These are phyloP conservation scores for Cladophialophora chaetospira DNA, from an alignment of 2,329 filamentous ascomycete species.

Conservation along the genomic window DNA sequence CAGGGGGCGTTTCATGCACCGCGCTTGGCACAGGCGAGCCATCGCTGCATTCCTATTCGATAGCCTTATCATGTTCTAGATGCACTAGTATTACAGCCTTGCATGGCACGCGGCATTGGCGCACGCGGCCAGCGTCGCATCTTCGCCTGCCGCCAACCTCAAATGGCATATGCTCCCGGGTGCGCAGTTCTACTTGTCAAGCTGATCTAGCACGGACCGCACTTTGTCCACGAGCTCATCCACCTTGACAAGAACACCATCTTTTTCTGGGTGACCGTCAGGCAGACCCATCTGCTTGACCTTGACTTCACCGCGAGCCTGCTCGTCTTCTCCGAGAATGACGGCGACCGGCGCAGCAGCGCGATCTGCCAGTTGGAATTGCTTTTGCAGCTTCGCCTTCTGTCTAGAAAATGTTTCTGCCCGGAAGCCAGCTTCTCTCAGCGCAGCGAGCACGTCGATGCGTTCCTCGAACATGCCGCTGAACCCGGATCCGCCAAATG, in stretches of 20 bases:
- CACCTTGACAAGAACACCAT: slow-evolving; percentile 73
- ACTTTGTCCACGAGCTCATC: slow-evolving; percentile 25
- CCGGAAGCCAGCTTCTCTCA: slow-evolving; percentile 90
- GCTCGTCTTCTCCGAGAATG: slow-evolving; percentile 88
- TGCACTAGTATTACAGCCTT: slow-evolving; percentile 11
- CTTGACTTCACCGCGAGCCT: slow-evolving; percentile 78
- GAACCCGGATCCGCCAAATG: slow-evolving; percentile 84
- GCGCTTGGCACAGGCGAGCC: slow-evolving; percentile 7
- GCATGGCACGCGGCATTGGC: neutral
- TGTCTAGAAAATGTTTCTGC: slow-evolving; percentile 84
- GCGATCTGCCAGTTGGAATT: slow-evolving; percentile 87
- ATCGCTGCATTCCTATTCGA: neutral
- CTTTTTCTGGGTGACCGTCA: slow-evolving; percentile 86
- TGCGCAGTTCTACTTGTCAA: slow-evolving; percentile 3
- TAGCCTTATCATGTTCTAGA: slow-evolving; percentile 9
- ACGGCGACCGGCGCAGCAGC: slow-evolving; percentile 81
- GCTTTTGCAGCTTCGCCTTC: slow-evolving; percentile 77
- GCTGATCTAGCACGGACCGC: slow-evolving; percentile 13
- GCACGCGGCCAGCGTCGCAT: neutral
- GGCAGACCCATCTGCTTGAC: slow-evolving; percentile 82
- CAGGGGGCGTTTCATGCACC: slow-evolving; percentile 23
- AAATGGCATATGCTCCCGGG: neutral
- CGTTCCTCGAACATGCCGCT: slow-evolving; percentile 79
- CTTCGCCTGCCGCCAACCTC: neutral
- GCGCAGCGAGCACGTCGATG: slow-evolving; percentile 71